These are phyloP conservation scores for Tulasnella sp. DNA, from an alignment of 768 basidiomycete species.

Conservation along the genomic window DNA sequence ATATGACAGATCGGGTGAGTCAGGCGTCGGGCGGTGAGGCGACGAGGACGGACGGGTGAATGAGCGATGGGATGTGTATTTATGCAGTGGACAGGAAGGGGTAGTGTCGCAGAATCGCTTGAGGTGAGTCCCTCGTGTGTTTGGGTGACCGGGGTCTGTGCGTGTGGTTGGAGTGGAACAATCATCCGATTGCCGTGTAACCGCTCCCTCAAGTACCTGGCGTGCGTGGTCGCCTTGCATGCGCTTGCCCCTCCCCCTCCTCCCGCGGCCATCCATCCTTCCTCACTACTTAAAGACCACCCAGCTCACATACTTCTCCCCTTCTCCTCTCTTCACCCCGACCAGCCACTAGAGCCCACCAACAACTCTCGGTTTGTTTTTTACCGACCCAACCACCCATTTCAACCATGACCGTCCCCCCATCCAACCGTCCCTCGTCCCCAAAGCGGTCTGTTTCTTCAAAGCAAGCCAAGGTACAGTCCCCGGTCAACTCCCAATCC, in stretches of 20 bases:
- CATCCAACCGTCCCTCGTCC: not conserved
- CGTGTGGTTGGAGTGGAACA: slow-evolving; percentile 13
- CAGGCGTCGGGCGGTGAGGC: not conserved
- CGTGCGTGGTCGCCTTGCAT: slow-evolving; percentile 1
- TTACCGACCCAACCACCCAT: not conserved
- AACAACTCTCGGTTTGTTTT: not conserved
- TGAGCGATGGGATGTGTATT: not conserved
- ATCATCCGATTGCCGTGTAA: slow-evolving; percentile 15
- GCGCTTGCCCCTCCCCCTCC: slow-evolving; percentile 11
- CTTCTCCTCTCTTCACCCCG: too few relatives aligned
- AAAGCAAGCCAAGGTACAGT: slow-evolving; percentile 11
- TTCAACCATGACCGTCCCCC: slow-evolving; percentile 2
- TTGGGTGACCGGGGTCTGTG: slow-evolving; percentile 12
- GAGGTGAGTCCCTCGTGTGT: not conserved
- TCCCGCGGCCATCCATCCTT: not conserved
- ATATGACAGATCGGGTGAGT: not conserved
- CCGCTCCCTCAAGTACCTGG: slow-evolving; percentile 13
- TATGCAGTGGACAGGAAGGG: not conserved
- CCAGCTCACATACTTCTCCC: too few relatives aligned
- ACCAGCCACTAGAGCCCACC: not conserved
- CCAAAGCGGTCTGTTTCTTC: slow-evolving; percentile 12
- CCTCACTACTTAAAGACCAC: not conserved
- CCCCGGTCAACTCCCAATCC: not conserved
- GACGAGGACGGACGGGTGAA: not conserved
- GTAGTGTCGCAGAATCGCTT: not conserved